Evolutionary conservation across 2,329 filamentous ascomycete genomes (phyloP), one percentile per base, ranked within the genome.

Genomic region (Sphaceloma murrayae): DNA sequence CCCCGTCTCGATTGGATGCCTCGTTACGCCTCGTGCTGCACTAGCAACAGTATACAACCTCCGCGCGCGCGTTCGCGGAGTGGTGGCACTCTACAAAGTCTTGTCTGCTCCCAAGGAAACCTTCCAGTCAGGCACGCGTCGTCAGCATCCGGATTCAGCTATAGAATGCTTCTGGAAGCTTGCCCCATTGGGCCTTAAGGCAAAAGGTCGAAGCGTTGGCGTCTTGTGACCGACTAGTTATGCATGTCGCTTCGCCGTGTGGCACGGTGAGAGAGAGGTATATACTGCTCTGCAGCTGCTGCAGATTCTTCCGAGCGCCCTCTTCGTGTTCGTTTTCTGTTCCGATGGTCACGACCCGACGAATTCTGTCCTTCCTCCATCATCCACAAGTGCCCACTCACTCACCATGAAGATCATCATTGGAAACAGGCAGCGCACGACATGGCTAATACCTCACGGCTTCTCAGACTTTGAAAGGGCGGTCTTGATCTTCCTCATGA

Each of bases 401-500:
- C n/a, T n/a, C n/a, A n/a, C n/a, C n/a, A n/a, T n/a, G n/a, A n/a
- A n/a, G n/a, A n/a, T n/a, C n/a, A n/a, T n/a, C n/a, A n/a, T n/a
- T 24, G 22, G 26, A 26, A 40, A 14, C 36, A 22, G 22, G 22
- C 31, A 13, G 18, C 14, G 13, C 6, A 5, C 31, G 17, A 18
- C 36, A 17, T 5, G 22, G 24, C 36, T 9, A 17, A 26, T 27
- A 27, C 24, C 36, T 40, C 16, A 40, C 24, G 9, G 2, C 24
- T 40, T 40, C 36, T 40, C 36, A 3, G 36, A 14, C 21, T 26
- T 22, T 16, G 36, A 29, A 40, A 13, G 36, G 11, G 36, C 22
- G 4, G 19, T 16, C 6, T 26, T 40, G 11, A 40, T 40, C 24
- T 17, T 40, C 13, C 16, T 14, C 13, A 29, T 13, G 19, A 7